Evolutionary conservation across 306 rosid species (phyloP), one percentile per base, ranked within the genome.

Genomic region (Astragalus glycyphyllos): DNA sequence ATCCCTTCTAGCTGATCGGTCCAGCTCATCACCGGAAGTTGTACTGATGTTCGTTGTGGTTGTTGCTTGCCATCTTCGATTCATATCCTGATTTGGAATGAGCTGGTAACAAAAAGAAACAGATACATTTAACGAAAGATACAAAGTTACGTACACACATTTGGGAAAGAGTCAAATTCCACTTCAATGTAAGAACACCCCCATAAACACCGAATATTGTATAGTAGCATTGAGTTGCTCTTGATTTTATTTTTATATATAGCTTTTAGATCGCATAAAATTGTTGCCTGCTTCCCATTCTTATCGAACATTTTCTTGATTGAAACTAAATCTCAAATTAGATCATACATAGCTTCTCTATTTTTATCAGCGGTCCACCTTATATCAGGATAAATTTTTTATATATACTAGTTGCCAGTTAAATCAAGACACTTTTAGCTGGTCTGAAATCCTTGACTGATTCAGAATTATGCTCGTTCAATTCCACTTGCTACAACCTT

Each of bases 191-290:
- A 40, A 59, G 40, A 42, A 68, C 40, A 38, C 8, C 15, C n/a
- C 7, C 23, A 16, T 56, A 60, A 57, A 54, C 63, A 45, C 68
- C 23, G 71, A 40, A 47, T 73, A 14, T 40, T 78, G 83, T 78
- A 74, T 45, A 81, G 71, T 68, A 69, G 63, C 78, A 57, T 75
- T 45, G 60, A 41, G 23, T 48, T 73, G 70, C 60, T 46, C 49
- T 47, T 58, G 9, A 20, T 47, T 14, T 73, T 48, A 54, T 41
- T 73, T 17, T 61, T 54, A 5, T n/a, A 5, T 29, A 26, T 26
- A 26, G 3, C 31, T 16, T 26, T 16, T 42, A 35, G 62, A 16
- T 45, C 16, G 44, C 58, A 26, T 38, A n/a, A 74, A 37, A 40
- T 57, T 45, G 23, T 73, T 49, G 12, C 37, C 47, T 37, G 12